phyloP scores from a whole-genome alignment of 495 filamentous ascomycete species.

The Penicillium desertorum region DNA sequence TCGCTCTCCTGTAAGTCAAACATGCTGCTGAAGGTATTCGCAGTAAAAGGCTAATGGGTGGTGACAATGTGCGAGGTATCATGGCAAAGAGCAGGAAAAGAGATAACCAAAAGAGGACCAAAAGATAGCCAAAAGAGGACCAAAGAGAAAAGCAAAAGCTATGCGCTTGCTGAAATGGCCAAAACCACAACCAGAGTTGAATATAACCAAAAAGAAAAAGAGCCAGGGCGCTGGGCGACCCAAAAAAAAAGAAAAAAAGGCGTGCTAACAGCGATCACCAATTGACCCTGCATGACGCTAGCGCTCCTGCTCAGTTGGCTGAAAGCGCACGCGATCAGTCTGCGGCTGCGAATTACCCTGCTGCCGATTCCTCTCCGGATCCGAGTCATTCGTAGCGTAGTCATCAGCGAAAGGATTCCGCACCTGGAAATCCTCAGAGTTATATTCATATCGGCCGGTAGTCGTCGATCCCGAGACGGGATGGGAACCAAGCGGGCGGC shows the following conservation, averaged over 20 bases:
- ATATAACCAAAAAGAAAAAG: background rate
- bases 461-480: background rate
- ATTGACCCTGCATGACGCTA: background rate
- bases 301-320: conserved; percentile 22
- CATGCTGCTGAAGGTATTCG: background rate
- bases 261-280: background rate
- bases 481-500: conserved; percentile 7
- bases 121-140: background rate
- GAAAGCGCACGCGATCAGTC: conserved; percentile 10
- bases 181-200: background rate
- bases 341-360: background rate
- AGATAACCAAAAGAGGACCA: background rate
- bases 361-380: conserved; percentile 15
- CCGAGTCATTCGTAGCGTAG: conserved; percentile 24
- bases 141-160: background rate
- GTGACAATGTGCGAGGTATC: conserved; percentile 19
- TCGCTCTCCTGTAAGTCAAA: background rate
- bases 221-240: background rate
- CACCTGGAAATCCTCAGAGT: conserved; percentile 45
- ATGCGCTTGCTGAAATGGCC: conserved; percentile 5
- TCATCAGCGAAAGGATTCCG: conserved; percentile 49
- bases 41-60: background rate
- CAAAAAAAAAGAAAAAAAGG: background rate
- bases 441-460: conserved; percentile 37
- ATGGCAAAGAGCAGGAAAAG: background rate